Percentiles rank a stretch among this genome's conserved stretches.
phyloP scores from a whole-genome alignment of 1,284 basidiomycete species.

The Thelephora terrestris region DNA sequence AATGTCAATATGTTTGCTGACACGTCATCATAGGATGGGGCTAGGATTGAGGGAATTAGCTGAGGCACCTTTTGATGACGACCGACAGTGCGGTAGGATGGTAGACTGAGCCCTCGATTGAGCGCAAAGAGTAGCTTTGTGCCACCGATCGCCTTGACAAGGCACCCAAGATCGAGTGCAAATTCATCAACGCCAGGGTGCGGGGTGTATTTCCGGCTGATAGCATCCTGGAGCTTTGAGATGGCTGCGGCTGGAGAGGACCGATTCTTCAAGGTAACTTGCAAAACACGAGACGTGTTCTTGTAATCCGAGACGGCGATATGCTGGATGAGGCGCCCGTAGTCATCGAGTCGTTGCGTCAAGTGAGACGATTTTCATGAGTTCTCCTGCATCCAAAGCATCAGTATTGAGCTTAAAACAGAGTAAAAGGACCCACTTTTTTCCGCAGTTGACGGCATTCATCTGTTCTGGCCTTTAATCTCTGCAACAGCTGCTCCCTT shows the following conservation, averaged over 20 bases:
- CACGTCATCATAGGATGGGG: conserved; percentile 7
- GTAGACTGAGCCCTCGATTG: conserved; percentile 10
- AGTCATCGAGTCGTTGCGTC: conserved; percentile 2
- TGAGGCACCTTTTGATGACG: conserved; percentile 6
- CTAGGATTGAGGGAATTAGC: conserved; percentile 10
- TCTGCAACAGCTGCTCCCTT: no score
- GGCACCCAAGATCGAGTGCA: conserved; percentile 11
- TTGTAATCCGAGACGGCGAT: conserved; percentile 7
- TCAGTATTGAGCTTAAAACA: conserved; percentile 11
- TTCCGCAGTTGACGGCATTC: no score
- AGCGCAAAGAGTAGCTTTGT: conserved; percentile 13
- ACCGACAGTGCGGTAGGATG: conserved; percentile 11
- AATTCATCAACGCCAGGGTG: conserved; percentile 5
- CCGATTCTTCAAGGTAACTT: conserved; percentile 5
- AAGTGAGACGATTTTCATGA: no score
- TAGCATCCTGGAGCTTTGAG: conserved; percentile 3
- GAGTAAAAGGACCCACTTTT: background rate
- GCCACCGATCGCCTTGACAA: conserved; percentile 12
- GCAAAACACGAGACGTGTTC: conserved; percentile 8
- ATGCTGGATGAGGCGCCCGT: conserved; percentile 7
- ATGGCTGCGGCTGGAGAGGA: conserved; percentile 5
- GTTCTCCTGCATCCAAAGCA: no score
- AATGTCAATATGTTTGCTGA: no score
- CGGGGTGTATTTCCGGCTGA: conserved; percentile 6
- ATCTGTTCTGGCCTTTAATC: no score